Conservation (phyloP, 140 eudicot species). For the Oenanthe javanica region DNA sequence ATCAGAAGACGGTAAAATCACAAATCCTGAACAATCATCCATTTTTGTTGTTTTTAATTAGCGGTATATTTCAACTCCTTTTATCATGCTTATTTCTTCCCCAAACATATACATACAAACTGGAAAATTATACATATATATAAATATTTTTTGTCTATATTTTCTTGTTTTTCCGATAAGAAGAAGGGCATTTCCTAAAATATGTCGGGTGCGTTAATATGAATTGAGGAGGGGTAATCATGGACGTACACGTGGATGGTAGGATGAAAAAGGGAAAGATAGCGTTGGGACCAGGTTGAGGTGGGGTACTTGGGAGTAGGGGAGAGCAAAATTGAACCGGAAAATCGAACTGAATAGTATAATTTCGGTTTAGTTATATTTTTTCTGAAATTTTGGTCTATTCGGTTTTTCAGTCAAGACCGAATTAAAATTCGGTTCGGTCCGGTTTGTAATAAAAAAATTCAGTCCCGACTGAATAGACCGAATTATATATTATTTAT, state of each 20-base stretch:
- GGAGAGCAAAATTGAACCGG: too few species aligned
- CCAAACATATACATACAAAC: too few species aligned
- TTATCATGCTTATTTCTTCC: slow-evolving; percentile 12
- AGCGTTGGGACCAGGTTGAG: slow-evolving; percentile 28
- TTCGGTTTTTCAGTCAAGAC: too few species aligned
- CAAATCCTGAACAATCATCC: too few species aligned
- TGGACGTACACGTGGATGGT: slow-evolving; percentile 36
- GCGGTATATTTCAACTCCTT: slow-evolving; percentile 18
- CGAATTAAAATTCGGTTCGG: too few species aligned
- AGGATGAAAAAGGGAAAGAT: slow-evolving; percentile 22
- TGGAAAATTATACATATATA: neutral
- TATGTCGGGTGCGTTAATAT: slow-evolving; percentile 29
- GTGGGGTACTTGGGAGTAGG: slow-evolving; percentile 99
- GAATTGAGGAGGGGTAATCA: neutral
- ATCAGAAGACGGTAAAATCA: too few species aligned
- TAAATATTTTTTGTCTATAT: neutral
- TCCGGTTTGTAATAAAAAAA: too few species aligned
- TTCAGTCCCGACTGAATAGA: too few species aligned
- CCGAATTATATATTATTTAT: too few species aligned
- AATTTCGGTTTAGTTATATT: too few species aligned
- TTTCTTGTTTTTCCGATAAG: slow-evolving; percentile 3
- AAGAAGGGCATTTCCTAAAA: slow-evolving; percentile 34
- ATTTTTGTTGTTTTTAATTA: slow-evolving; percentile 10
- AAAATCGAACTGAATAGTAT: too few species aligned
- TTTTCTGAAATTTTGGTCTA: too few species aligned